Conservation (phyloP, 768 basidiomycete species). For the Macrolepiota dolichaula region DNA sequence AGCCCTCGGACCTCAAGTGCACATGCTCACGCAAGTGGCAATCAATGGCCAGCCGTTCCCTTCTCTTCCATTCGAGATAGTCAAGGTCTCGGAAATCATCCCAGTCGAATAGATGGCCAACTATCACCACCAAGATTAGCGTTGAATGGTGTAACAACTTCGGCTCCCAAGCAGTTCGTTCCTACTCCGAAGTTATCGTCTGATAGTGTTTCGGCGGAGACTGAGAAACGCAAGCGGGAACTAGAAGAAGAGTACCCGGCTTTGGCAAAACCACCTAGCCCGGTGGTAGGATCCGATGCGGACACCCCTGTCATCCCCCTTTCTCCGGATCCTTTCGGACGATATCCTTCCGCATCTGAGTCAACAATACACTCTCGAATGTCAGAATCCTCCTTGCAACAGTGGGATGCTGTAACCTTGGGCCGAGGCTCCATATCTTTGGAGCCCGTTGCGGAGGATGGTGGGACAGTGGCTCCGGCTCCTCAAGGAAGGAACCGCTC, state of each 20-base stretch:
- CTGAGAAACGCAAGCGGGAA: constrained; percentile 43
- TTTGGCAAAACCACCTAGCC: constrained; percentile 37
- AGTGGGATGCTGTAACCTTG: constrained; percentile 40
- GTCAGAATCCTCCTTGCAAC: constrained; percentile 25
- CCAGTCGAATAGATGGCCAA: constrained; percentile 24
- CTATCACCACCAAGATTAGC: constrained; percentile 62
- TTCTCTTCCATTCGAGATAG: constrained; percentile 25
- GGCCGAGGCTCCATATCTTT: constrained; percentile 13
- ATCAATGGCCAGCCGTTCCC: constrained; percentile 38
- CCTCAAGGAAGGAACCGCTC: constrained; percentile 20
- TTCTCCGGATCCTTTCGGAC: constrained; percentile 82
- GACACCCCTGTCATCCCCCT: constrained; percentile 72
- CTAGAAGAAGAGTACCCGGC: constrained; percentile 46
- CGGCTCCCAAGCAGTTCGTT: constrained; percentile 48
- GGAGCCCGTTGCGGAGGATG: constrained; percentile 14
- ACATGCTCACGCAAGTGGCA: neutral
- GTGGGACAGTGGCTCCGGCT: neutral
- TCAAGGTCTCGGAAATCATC: constrained; percentile 23
- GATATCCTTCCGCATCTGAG: constrained; percentile 53
- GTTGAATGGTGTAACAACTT: constrained; percentile 65
- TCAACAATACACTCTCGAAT: constrained; percentile 19
- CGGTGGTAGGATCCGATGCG: constrained; percentile 20
- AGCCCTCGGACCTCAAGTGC: constrained; percentile 12
- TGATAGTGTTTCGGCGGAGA: constrained; percentile 37
- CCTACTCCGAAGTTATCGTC: constrained; percentile 20